Conservation (phyloP, 2,329 filamentous ascomycete species). For the Claviceps pusilla region DNA sequence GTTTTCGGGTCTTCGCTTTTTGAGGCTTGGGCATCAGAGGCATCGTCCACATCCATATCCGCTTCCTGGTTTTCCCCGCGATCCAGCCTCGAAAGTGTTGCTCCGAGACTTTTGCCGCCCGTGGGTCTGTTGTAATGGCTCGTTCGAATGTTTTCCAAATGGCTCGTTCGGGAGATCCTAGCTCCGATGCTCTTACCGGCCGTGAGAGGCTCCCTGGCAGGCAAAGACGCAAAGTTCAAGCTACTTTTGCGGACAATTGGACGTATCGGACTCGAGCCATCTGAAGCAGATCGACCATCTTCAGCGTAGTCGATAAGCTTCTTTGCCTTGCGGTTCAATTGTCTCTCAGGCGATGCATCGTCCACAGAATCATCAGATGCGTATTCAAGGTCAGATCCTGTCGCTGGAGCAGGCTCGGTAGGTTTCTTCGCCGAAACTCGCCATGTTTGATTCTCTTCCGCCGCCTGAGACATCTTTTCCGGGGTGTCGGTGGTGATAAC, state of each 20-base stretch:
- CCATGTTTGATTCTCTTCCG: constrained; percentile 29
- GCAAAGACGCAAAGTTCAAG: constrained; percentile 82
- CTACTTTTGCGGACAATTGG: constrained; percentile 82
- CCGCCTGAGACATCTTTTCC: constrained; percentile 27
- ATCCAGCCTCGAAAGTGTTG: constrained; percentile 25
- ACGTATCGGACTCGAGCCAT: constrained; percentile 58
- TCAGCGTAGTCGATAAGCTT: constrained; percentile 15
- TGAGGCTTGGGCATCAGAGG: constrained; percentile 15
- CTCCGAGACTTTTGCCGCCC: constrained; percentile 56
- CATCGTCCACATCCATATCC: constrained; percentile 37
- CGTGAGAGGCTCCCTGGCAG: constrained; percentile 73
- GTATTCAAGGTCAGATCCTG: not conserved
- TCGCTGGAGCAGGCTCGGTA: not conserved
- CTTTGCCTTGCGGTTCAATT: constrained; percentile 3
- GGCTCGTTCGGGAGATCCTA: constrained; percentile 59
- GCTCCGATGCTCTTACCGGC: constrained; percentile 70
- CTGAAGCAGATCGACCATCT: constrained; percentile 46
- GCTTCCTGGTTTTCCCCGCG: constrained; percentile 33
- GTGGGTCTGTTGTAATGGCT: constrained; percentile 63
- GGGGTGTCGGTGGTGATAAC: constrained; percentile 16
- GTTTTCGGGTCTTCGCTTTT: constrained; percentile 49
- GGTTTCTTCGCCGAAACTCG: constrained; percentile 8
- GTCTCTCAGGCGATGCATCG: constrained; percentile 4
- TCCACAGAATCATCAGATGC: constrained; percentile 1
- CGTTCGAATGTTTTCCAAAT: constrained; percentile 55